These are phyloP conservation scores for Plantago coronopus DNA, from an alignment of 305 asterid species.

Conservation along the genomic window DNA sequence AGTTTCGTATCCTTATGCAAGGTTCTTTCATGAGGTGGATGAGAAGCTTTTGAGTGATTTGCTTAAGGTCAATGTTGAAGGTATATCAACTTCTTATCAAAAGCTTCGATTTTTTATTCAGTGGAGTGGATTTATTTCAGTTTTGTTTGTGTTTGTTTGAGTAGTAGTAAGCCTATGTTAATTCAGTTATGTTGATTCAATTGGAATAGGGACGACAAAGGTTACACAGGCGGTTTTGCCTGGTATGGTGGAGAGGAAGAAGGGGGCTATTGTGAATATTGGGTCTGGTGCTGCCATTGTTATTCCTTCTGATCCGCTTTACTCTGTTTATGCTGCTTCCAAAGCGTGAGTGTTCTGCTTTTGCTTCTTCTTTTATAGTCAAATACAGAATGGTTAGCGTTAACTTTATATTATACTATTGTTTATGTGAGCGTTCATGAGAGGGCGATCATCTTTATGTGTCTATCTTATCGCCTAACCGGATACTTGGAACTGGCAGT, in stretches of 20 bases:
- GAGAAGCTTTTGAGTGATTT: conserved; percentile 44
- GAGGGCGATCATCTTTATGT: neutral
- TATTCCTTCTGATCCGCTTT: conserved; percentile 58
- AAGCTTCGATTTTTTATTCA: too few relatives aligned
- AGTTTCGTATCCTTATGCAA: conserved; percentile 53
- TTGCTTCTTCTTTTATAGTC: neutral
- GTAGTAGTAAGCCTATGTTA: too few relatives aligned
- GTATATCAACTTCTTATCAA: neutral
- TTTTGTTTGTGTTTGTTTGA: too few relatives aligned
- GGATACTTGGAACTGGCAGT: too few relatives aligned
- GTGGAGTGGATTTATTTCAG: too few relatives aligned
- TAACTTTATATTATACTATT: too few relatives aligned
- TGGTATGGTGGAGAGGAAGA: conserved; percentile 55
- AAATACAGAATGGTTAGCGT: neutral
- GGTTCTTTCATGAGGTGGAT: conserved; percentile 58
- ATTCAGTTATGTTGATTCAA: too few relatives aligned
- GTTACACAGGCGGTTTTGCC: conserved; percentile 54
- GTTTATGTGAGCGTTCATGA: neutral
- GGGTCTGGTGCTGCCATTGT: conserved; percentile 60
- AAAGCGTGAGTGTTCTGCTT: conserved; percentile 38
- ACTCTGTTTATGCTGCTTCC: conserved; percentile 53
- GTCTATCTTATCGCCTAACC: too few relatives aligned
- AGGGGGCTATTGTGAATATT: conserved; percentile 56
- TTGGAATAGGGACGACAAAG: conserved; percentile 34
- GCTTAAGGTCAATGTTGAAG: conserved; percentile 55